These are phyloP conservation scores for Nicotiana paniculata DNA, from an alignment of 257 asterid species.

Conservation along the genomic window DNA sequence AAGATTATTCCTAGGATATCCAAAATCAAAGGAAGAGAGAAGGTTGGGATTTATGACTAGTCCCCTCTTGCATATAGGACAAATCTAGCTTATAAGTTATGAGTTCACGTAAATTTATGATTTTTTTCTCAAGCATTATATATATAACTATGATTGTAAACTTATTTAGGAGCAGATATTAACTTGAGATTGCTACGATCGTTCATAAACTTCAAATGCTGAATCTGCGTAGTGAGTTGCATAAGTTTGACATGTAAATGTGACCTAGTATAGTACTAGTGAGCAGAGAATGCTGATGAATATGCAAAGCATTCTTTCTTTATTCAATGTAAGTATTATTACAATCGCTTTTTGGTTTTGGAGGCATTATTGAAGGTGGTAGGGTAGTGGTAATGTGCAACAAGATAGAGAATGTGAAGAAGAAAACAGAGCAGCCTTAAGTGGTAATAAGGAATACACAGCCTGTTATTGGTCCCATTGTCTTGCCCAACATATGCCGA, in stretches of 20 bases:
- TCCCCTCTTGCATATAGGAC: background rate
- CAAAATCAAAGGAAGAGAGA: background rate
- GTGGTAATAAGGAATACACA: constrained; percentile 18
- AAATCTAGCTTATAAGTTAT: too few species aligned
- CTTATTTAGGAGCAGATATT: too few species aligned
- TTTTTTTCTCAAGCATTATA: too few species aligned
- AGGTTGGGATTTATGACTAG: background rate
- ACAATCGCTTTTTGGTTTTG: background rate
- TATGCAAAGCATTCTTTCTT: background rate
- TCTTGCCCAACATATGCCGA: background rate
- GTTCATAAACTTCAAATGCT: too few species aligned
- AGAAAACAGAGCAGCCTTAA: constrained; percentile 28
- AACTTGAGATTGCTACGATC: too few species aligned
- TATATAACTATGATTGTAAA: too few species aligned
- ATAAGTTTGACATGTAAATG: background rate
- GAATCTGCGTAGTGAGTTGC: too few species aligned
- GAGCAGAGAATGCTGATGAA: background rate
- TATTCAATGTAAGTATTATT: background rate
- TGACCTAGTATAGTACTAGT: background rate
- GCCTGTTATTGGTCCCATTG: constrained; percentile 37
- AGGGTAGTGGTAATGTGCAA: constrained; percentile 41
- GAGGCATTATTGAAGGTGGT: constrained; percentile 23
- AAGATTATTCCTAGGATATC: background rate
- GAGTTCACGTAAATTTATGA: too few species aligned
- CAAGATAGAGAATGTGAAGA: constrained; percentile 29